Percentiles rank a stretch among this genome's conserved stretches.
Evolutionary conservation across 75 land plant genomes (phyloP).

Genomic region (Selaginella tamariscina): DNA sequence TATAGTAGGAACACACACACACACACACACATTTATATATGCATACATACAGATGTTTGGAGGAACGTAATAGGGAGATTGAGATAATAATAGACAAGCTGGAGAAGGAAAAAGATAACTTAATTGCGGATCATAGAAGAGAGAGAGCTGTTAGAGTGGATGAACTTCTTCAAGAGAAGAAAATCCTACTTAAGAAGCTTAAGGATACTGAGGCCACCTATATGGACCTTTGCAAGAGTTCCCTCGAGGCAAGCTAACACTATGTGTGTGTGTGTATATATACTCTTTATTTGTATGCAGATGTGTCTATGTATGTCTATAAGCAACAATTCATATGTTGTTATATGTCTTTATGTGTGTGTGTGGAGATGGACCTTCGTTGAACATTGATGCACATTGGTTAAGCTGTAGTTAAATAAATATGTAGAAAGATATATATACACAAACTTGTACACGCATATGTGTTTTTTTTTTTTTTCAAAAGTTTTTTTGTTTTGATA

Average conservation of each 20-base stretch:
- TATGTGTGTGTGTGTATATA: background rate
- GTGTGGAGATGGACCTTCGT: background rate
- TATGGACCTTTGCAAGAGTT: conserved; percentile 16
- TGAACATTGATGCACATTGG: background rate
- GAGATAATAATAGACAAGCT: conserved; percentile 22
- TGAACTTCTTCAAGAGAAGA: conserved; percentile 17
- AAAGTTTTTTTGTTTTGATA: background rate
- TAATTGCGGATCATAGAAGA: conserved; percentile 9
- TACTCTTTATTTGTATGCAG: too few species aligned
- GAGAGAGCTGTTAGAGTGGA: conserved; percentile 14
- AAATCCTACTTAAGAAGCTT: conserved; percentile 13
- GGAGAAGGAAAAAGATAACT: conserved; percentile 19
- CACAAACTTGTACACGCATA: too few species aligned
- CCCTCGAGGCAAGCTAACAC: conserved; percentile 14
- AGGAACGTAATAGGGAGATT: conserved; percentile 22
- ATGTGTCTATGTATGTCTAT: too few species aligned
- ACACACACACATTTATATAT: too few species aligned
- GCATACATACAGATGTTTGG: conserved; percentile 14
- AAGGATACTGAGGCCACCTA: conserved; percentile 15
- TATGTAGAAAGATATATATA: too few species aligned
- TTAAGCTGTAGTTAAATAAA: background rate
- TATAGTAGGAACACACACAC: too few species aligned
- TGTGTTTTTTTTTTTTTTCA: too few species aligned
- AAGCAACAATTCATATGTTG: too few species aligned
- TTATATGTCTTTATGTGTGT: background rate